A percentile compares a stretch with the other conserved stretches of the same genome.
Evolutionary conservation across 2,329 filamentous ascomycete species (phyloP).

Genomic region (Fusarium sp.): DNA sequence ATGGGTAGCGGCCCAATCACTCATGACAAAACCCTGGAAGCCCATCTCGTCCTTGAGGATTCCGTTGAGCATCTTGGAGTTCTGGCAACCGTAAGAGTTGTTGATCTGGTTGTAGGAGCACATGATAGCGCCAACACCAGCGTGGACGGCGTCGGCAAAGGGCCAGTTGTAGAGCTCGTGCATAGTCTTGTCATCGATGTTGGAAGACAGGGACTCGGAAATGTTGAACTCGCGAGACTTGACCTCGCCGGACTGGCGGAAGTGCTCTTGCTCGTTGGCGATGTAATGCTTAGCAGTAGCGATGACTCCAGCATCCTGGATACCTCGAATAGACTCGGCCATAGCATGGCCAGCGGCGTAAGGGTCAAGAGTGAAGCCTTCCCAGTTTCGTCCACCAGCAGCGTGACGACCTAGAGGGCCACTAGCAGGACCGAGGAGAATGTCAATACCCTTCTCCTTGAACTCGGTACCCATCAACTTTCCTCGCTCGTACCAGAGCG

Average conservation of each 20-base stretch:
- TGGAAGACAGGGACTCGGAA: conserved; percentile 68
- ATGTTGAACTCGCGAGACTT: conserved; percentile 67
- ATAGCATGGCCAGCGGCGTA: conserved; percentile 79
- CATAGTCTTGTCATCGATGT: conserved; percentile 77
- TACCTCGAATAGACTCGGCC: conserved; percentile 78
- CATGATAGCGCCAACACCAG: conserved; percentile 73
- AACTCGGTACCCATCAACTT: conserved; percentile 69
- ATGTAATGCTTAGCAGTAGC: conserved; percentile 85
- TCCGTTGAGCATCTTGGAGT: conserved; percentile 79
- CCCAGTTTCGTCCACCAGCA: conserved; percentile 69
- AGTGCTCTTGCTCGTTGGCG: conserved; percentile 82
- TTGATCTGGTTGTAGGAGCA: conserved; percentile 83
- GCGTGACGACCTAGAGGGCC: conserved; percentile 61
- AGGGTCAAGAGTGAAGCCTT: conserved; percentile 76
- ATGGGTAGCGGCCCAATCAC: conserved; percentile 84
- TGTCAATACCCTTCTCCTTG: conserved; percentile 79
- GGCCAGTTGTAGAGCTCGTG: conserved; percentile 85
- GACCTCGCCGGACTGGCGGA: conserved; percentile 72
- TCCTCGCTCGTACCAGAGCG: conserved; percentile 68
- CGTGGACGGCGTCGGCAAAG: conserved; percentile 77
- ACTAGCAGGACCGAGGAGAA: conserved; percentile 68
- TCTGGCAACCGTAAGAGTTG: conserved; percentile 83
- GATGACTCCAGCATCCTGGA: conserved; percentile 84
- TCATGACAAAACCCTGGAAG: conserved; percentile 84
- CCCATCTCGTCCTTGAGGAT: conserved; percentile 82